A percentile compares a stretch with the other conserved stretches of the same genome.
Evolutionary conservation across 495 filamentous ascomycete species (phyloP).

Genomic region (Penicillium roqueforti): DNA sequence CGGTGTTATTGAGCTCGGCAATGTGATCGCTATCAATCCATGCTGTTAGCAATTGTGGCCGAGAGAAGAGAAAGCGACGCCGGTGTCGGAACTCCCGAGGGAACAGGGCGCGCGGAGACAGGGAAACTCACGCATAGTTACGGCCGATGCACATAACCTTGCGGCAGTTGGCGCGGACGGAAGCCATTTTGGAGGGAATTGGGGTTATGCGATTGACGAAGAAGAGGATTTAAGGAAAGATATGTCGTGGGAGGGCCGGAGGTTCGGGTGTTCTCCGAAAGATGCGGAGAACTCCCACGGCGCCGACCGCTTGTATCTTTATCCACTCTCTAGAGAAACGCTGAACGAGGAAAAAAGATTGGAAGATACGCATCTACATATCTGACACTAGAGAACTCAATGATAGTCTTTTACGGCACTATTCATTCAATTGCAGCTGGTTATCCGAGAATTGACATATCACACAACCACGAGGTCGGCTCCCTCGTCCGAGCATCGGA

Average conservation of each 20-base stretch:
- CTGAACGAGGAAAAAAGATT: background rate
- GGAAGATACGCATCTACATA: background rate
- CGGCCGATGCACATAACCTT: slow-evolving; percentile 97
- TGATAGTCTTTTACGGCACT: too few species aligned
- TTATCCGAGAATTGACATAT: background rate
- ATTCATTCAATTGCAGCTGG: too few species aligned
- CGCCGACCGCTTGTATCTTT: slow-evolving; percentile 19
- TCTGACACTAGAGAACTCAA: background rate
- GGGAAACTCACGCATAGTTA: slow-evolving; percentile 80
- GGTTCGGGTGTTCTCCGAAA: slow-evolving; percentile 14
- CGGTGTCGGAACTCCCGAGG: background rate
- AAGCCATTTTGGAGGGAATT: slow-evolving; percentile 28
- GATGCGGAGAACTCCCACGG: slow-evolving; percentile 15
- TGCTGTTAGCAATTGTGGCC: background rate
- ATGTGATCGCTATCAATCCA: slow-evolving; percentile 72
- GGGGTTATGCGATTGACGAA: background rate
- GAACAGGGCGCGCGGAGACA: slow-evolving; percentile 5
- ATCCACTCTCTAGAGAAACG: background rate
- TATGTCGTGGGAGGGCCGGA: background rate
- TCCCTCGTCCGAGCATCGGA: background rate
- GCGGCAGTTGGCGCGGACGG: slow-evolving; percentile 56
- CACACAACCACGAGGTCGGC: too few species aligned
- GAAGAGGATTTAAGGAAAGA: slow-evolving; percentile 1
- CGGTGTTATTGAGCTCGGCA: slow-evolving; percentile 78
- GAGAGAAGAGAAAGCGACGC: background rate